phyloP scores from a whole-genome alignment of 164 flowering plant species.

The Hamamelis virginiana region DNA sequence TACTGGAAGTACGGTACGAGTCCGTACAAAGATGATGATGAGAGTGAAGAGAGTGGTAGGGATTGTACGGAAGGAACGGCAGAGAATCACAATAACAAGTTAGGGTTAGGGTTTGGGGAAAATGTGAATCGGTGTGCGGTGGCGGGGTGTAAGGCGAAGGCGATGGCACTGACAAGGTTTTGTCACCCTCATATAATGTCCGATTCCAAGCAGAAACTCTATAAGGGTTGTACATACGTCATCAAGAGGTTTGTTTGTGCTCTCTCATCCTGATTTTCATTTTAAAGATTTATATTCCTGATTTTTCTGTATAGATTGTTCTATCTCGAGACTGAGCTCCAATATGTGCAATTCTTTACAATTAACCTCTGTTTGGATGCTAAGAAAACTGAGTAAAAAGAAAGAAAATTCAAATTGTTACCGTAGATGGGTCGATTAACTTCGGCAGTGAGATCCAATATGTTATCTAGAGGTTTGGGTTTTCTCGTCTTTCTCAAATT shows the following conservation, averaged over 20 bases:
- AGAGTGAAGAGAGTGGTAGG: slow-evolving; percentile 7
- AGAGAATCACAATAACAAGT: slow-evolving; percentile 7
- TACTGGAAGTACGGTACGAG: slow-evolving; percentile 62
- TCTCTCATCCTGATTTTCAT: not conserved
- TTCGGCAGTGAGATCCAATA: no score
- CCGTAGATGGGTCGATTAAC: no score
- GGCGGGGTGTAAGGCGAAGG: slow-evolving; percentile 55
- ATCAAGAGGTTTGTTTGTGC: slow-evolving; percentile 46
- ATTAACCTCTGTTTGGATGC: no score
- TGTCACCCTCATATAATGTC: slow-evolving; percentile 66
- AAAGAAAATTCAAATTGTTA: no score
- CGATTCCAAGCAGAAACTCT: slow-evolving; percentile 63
- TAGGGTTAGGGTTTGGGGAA: slow-evolving; percentile 7
- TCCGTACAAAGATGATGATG: slow-evolving; percentile 49
- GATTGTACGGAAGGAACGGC: slow-evolving; percentile 8
- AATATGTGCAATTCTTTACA: no score
- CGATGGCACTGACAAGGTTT: slow-evolving; percentile 68
- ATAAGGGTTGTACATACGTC: slow-evolving; percentile 51
- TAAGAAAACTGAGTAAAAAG: no score
- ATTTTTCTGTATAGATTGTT: no score
- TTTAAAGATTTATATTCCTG: not conserved
- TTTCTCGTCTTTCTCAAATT: no score
- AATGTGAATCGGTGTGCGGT: slow-evolving; percentile 35
- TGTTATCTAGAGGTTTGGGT: slow-evolving; percentile 48
- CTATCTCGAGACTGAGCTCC: no score